Percentiles rank a stretch among this genome's conserved stretches.
phyloP scores from a whole-genome alignment of 345 rosid genomes.

The Raphanus raphanistrum region DNA sequence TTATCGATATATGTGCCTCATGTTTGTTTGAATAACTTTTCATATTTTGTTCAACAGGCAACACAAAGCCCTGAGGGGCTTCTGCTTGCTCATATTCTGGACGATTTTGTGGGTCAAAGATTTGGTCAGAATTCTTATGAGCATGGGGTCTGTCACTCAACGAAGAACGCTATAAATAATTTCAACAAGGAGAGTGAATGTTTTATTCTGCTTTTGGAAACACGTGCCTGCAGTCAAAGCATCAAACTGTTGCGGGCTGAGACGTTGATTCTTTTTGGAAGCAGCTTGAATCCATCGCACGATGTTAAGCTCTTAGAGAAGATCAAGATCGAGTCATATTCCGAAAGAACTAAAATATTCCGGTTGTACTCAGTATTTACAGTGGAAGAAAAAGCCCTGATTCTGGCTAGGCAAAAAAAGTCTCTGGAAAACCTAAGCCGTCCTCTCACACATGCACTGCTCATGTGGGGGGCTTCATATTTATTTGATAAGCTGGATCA shows the following conservation, averaged over 20 bases:
- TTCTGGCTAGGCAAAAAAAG: slow-evolving; percentile 64
- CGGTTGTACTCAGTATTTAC: slow-evolving; percentile 75
- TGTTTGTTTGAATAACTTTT: slow-evolving; percentile 17
- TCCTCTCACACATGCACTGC: slow-evolving; percentile 52
- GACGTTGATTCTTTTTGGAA: slow-evolving; percentile 67
- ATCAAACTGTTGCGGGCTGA: slow-evolving; percentile 72
- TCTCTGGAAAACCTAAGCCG: slow-evolving; percentile 51
- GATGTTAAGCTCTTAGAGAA: slow-evolving; percentile 73
- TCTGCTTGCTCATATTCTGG: slow-evolving; percentile 76
- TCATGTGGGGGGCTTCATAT: slow-evolving; percentile 81
- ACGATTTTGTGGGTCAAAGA: slow-evolving; percentile 68
- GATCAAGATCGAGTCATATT: slow-evolving; percentile 61
- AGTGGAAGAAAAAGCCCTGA: slow-evolving; percentile 73
- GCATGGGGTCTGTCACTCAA: slow-evolving; percentile 53
- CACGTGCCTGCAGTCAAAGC: slow-evolving; percentile 71
- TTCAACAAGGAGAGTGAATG: slow-evolving; percentile 71
- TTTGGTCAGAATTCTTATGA: slow-evolving; percentile 83
- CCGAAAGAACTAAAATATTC: slow-evolving; percentile 61
- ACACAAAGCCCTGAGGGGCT: slow-evolving; percentile 52
- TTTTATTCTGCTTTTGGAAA: slow-evolving; percentile 82
- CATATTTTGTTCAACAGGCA: slow-evolving; percentile 45
- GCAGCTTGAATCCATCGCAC: slow-evolving; percentile 71
- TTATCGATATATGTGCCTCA: slow-evolving; percentile 1
- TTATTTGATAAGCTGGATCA: slow-evolving; percentile 63
- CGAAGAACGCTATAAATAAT: slow-evolving; percentile 57